Evolutionary conservation across 1,284 basidiomycete genomes (phyloP).

Genomic region (Apiotrichum domesticum): DNA sequence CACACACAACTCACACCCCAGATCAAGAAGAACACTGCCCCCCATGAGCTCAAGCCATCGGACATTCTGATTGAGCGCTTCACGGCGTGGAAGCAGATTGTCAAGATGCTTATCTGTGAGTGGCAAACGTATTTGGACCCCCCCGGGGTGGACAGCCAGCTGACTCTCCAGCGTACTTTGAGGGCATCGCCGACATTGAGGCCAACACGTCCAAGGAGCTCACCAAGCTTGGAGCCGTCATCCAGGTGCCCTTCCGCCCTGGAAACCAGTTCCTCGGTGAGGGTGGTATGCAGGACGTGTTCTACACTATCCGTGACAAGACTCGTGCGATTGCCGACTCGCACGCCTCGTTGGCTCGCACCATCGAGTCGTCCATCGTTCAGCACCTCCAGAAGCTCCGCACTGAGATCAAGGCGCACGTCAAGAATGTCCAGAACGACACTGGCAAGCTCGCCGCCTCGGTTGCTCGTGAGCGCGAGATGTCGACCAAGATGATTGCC

Average conservation of each 20-base stretch:
- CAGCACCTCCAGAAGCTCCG: slow-evolving; percentile 94
- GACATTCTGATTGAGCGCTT: slow-evolving; percentile 93
- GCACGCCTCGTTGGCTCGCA: slow-evolving; percentile 91
- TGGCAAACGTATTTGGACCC: neutral
- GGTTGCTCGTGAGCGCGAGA: slow-evolving; percentile 90
- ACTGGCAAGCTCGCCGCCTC: slow-evolving; percentile 89
- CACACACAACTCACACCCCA: slow-evolving; percentile 11
- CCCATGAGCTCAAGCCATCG: slow-evolving; percentile 84
- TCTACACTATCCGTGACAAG: slow-evolving; percentile 89
- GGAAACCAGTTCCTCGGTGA: slow-evolving; percentile 95
- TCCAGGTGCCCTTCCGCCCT: slow-evolving; percentile 92
- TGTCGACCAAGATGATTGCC: slow-evolving; percentile 78
- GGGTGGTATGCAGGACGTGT: slow-evolving; percentile 87
- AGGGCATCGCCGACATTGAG: slow-evolving; percentile 90
- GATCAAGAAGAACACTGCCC: slow-evolving; percentile 83
- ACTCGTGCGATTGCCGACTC: slow-evolving; percentile 91
- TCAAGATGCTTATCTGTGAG: slow-evolving; percentile 78
- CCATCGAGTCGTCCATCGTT: slow-evolving; percentile 94
- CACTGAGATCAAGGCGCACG: slow-evolving; percentile 93
- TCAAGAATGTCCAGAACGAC: slow-evolving; percentile 96
- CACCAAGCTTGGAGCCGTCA: slow-evolving; percentile 91
- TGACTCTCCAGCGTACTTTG: slow-evolving; percentile 46
- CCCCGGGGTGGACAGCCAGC: neutral
- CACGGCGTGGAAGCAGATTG: slow-evolving; percentile 64
- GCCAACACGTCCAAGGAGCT: slow-evolving; percentile 92